phyloP scores from a whole-genome alignment of 1,139 yeast genomes.

The Pichia sp. region DNA sequence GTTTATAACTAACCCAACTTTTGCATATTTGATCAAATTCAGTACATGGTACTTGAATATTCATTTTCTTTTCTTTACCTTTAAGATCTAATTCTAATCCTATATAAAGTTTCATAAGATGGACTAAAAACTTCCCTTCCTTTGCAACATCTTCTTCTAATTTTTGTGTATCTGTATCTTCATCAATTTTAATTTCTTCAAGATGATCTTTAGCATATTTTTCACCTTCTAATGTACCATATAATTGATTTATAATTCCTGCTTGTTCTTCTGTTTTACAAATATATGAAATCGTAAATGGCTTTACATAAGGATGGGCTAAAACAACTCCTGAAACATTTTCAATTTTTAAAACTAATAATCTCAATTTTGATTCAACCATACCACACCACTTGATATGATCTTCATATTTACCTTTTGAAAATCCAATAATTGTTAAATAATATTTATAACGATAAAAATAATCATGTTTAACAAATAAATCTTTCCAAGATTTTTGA shows the following conservation, averaged over 20 bases:
- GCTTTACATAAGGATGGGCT: conserved; percentile 88
- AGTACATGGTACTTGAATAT: conserved; percentile 84
- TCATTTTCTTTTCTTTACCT: conserved; percentile 54
- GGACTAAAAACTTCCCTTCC: conserved; percentile 37
- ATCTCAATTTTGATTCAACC: conserved; percentile 81
- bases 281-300: conserved; percentile 53
- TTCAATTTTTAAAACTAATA: conserved; percentile 77
- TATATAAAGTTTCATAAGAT: conserved; percentile 69
- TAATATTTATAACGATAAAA: conserved; percentile 82
- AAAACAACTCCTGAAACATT: conserved; percentile 62
- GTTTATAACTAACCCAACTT: conserved; percentile 61
- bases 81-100: conserved; percentile 66
- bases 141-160: conserved; percentile 26
- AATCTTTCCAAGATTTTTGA: conserved; percentile 62
- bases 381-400: conserved; percentile 88
- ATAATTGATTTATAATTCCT: conserved; percentile 23
- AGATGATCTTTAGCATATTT: conserved; percentile 25
- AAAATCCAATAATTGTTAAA: conserved; percentile 72
- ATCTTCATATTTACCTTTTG: conserved; percentile 65
- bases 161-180: conserved; percentile 24
- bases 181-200: conserved; percentile 24
- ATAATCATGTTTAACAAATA: conserved; percentile 73
- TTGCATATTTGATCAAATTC: conserved; percentile 81
- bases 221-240: conserved; percentile 31
- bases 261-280: conserved; percentile 43